These are phyloP conservation scores for Botrytis tulipae DNA, from an alignment of 2,329 filamentous ascomycete genomes.

Conservation along the genomic window DNA sequence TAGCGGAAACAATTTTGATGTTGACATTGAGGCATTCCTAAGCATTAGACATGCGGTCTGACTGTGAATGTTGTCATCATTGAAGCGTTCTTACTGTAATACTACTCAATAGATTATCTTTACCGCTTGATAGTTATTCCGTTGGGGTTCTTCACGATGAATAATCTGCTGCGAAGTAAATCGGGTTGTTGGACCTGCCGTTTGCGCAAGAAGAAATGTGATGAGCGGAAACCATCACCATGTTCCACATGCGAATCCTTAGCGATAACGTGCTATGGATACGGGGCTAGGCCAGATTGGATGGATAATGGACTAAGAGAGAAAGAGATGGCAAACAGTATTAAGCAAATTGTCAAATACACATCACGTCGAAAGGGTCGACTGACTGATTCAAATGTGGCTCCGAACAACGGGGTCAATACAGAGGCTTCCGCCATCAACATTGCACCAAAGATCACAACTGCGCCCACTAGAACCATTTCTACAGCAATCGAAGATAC, in stretches of 20 bases:
- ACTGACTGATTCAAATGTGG: constrained; percentile 11
- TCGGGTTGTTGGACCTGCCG: constrained; percentile 45
- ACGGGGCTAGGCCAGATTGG: constrained; percentile 41
- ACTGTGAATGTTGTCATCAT: background rate
- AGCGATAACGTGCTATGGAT: constrained; percentile 55
- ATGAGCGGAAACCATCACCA: constrained; percentile 49
- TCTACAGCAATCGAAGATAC: background rate
- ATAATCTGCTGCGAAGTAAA: constrained; percentile 13
- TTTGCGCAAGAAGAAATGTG: constrained; percentile 60
- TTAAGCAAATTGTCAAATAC: constrained; percentile 58
- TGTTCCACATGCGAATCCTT: constrained; percentile 53
- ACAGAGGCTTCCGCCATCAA: constrained; percentile 8
- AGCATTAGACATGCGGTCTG: background rate
- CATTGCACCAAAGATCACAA: constrained; percentile 1
- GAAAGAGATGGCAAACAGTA: constrained; percentile 50
- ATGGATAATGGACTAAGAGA: constrained; percentile 38
- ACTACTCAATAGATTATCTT: too few relatives aligned
- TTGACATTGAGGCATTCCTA: background rate
- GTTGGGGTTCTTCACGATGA: background rate
- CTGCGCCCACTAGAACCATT: background rate
- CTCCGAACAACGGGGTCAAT: constrained; percentile 11
- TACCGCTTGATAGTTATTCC: background rate
- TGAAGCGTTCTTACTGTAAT: background rate
- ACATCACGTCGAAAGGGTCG: constrained; percentile 45
- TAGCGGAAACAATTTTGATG: background rate